phyloP scores from a whole-genome alignment of 139 green algal genomes.

The Ettlia oleoabundans region DNA sequence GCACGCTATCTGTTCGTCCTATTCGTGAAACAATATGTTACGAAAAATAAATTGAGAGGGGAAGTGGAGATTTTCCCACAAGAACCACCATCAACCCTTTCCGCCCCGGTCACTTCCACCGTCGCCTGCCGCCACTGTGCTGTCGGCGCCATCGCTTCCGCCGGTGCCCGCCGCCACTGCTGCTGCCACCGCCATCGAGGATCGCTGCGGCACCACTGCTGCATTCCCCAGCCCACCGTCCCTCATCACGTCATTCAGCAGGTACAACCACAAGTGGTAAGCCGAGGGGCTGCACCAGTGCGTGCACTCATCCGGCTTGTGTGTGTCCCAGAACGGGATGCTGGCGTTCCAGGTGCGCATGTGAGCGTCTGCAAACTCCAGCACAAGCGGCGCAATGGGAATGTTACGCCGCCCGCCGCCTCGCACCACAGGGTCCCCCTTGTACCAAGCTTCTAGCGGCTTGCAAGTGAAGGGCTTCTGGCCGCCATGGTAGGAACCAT shows the following conservation, averaged over 20 bases:
- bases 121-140: no score
- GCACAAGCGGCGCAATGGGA: background rate
- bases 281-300: slow-evolving; percentile 38
- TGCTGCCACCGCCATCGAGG: background rate
- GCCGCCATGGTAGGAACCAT: slow-evolving; percentile 14
- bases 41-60: no score
- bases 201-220: background rate
- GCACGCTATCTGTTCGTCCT: no score
- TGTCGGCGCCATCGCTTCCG: background rate
- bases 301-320: slow-evolving; percentile 39
- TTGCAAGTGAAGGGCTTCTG: slow-evolving; percentile 16
- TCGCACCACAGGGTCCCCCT: background rate
- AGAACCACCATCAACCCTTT: no score
- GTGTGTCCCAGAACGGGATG: slow-evolving; percentile 38
- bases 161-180: background rate
- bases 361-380: slow-evolving; percentile 30
- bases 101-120: no score
- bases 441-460: background rate
- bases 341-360: slow-evolving; percentile 41
- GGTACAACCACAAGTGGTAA: slow-evolving; percentile 47
- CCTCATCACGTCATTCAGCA: slow-evolving; percentile 8
- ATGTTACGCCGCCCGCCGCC: slow-evolving; percentile 38
- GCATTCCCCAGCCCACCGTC: background rate
- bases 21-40: no score
- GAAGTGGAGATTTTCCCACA: no score